Evolutionary conservation across 169 alveolate species (phyloP).

Genomic region (Sarcocystis neurona): DNA sequence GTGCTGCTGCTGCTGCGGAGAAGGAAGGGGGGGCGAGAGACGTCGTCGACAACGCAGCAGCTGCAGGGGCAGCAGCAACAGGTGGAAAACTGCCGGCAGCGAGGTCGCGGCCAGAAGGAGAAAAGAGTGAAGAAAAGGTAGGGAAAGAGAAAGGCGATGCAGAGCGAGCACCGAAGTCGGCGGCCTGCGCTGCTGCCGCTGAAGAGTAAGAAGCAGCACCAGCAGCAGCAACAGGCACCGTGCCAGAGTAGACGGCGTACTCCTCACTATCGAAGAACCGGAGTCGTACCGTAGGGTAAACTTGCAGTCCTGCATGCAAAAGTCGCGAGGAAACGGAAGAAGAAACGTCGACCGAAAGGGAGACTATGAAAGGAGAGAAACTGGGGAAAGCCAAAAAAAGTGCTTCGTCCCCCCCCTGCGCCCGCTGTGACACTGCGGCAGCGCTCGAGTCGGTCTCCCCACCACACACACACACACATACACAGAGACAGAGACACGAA

Average conservation of each 20-base stretch:
- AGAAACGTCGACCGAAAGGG: neutral
- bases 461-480: neutral
- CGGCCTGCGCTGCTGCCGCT: neutral
- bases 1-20: no score
- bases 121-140: neutral
- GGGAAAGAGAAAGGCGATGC: neutral
- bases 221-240: neutral
- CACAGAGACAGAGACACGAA: neutral
- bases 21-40: no score
- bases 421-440: neutral
- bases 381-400: neutral
- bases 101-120: neutral
- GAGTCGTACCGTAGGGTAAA: neutral
- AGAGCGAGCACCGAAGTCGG: neutral
- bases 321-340: neutral
- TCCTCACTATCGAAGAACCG: conserved; percentile 18
- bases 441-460: neutral
- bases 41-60: no score
- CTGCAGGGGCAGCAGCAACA: neutral
- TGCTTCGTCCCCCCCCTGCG: neutral
- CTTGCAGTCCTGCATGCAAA: conserved; percentile 26
- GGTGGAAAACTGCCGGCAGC: neutral
- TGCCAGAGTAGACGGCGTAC: conserved; percentile 30
- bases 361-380: neutral
- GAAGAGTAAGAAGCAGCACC: neutral